These are phyloP conservation scores for Stagonosporopsis cucurbitacearum DNA, from an alignment of 2,329 filamentous ascomycete genomes.

Conservation along the genomic window DNA sequence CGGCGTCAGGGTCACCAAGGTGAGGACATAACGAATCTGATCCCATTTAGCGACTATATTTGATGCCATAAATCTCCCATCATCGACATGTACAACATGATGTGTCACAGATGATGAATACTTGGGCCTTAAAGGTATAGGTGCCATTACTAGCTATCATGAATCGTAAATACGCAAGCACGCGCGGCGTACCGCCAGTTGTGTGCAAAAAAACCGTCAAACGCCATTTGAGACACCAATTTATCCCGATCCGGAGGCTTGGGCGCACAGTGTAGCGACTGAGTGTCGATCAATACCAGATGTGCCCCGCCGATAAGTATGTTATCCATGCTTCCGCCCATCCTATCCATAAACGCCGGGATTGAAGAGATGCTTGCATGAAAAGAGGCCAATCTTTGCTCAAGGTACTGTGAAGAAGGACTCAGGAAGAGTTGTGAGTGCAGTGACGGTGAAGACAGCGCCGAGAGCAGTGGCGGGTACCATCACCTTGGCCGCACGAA, in stretches of 20 bases:
- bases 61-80: no score
- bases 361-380: not conserved
- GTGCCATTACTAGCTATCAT: slow-evolving; percentile 13
- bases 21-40: no score
- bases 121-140: not conserved
- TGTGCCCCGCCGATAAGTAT: not conserved
- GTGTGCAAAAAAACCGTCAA: not conserved
- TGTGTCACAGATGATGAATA: not conserved
- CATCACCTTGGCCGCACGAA: slow-evolving; percentile 24
- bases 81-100: no score
- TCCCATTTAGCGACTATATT: no score
- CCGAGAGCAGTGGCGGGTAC: slow-evolving; percentile 21
- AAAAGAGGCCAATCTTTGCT: not conserved
- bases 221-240: not conserved
- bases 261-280: not conserved
- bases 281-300: not conserved
- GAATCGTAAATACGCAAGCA: slow-evolving; percentile 15
- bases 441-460: slow-evolving; percentile 27
- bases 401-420: slow-evolving; percentile 26
- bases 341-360: slow-evolving; percentile 2
- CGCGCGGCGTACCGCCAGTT: slow-evolving; percentile 7
- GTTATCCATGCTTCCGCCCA: not conserved
- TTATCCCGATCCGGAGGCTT: not conserved
- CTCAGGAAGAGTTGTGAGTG: slow-evolving; percentile 32
- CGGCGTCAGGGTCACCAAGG: no score